Evolutionary conservation across 208 protist genomes (phyloP), one percentile per base, ranked within the genome.

Genomic region (Leishmania martiniquensis): DNA sequence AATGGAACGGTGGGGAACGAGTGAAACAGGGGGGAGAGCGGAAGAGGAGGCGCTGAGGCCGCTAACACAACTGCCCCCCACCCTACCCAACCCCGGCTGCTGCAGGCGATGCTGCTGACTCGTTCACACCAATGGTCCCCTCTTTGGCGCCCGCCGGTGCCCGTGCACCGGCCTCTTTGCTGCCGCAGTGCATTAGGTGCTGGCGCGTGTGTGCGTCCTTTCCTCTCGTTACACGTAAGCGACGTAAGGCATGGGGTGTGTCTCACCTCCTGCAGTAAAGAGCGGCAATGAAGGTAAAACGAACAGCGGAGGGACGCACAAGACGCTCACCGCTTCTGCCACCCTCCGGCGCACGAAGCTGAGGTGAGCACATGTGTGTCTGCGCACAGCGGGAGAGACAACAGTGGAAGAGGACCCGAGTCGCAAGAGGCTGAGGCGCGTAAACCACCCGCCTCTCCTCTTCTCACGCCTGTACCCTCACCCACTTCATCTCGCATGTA

Each of bases 201-300:
- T n/a, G 20, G 6, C 37, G 9, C 29, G 59, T 42, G 59, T 39
- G 10, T 65, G n/a, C n/a, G n/a, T n/a, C 25, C 37, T n/a, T 13
- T 67, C 62, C 0, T 67, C 42, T 66, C 34, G 20, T 69, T 45
- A n/a, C 42, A 68, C 22, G 4, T 69, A 69, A 67, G 62, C 62
- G 34, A 44, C 37, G n/a, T 67, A 67, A 67, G 37, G 68, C 68
- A 57, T n/a, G 13, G n/a, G 45, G 6, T 44, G n/a, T n/a, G 44
- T 45, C 29, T 5, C 34, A 44, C 45, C 29, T 12, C 32, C 5
- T 44, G 32, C 20, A 20, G 37, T 9, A 25, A 13, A 63, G 57
- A 59, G 47, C 12, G 52, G n/a, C n/a, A n/a, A n/a, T n/a, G n/a
- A n/a, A 25, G 22, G 51, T n/a, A 57, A 25, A 57, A 25, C 52